These are phyloP conservation scores for Eimeria tenella DNA, from an alignment of 169 alveolate genomes.

Conservation along the genomic window DNA sequence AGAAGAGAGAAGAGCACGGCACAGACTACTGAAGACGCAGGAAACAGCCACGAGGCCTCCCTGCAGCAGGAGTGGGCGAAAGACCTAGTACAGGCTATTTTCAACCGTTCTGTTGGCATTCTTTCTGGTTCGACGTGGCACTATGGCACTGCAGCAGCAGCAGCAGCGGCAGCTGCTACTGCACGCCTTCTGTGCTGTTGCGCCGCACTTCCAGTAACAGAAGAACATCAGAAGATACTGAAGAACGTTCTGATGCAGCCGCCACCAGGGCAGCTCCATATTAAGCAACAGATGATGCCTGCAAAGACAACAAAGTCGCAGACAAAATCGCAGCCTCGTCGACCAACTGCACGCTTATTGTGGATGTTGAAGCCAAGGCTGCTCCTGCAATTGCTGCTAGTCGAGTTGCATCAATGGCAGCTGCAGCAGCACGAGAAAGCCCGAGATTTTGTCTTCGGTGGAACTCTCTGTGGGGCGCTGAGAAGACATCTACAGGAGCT, in stretches of 20 bases:
- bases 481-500: conserved; percentile 11
- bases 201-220: not conserved
- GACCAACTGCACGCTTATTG: not conserved
- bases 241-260: not conserved
- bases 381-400: conserved; percentile 24
- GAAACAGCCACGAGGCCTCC: not conserved
- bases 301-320: not conserved
- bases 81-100: not conserved
- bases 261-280: not conserved
- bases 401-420: conserved; percentile 5
- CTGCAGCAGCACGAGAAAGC: conserved; percentile 9
- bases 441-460: not conserved
- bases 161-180: not conserved
- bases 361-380: not conserved
- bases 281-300: not conserved
- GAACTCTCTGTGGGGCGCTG: not conserved
- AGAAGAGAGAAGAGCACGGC: not conserved
- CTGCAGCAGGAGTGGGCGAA: conserved; percentile 3
- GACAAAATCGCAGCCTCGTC: not conserved
- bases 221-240: not conserved
- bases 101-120: not conserved
- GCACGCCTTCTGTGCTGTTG: conserved; percentile 9
- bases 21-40: not conserved
- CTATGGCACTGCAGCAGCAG: not conserved
- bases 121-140: not conserved